These are phyloP conservation scores for Erysiphe neolycopersici DNA, from an alignment of 2,329 filamentous ascomycete genomes.

Conservation along the genomic window DNA sequence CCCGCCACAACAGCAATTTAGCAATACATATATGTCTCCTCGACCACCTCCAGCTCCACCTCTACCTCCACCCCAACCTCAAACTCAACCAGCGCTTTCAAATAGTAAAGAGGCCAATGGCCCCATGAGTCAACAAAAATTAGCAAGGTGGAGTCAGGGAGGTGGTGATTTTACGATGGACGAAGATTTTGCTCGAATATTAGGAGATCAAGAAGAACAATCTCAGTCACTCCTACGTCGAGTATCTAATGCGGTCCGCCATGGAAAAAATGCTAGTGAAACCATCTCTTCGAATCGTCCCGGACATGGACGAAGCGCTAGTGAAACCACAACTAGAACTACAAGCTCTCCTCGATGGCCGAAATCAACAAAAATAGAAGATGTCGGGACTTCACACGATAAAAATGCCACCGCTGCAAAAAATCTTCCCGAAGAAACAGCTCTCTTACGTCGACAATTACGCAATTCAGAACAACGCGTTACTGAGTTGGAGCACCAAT, in stretches of 20 bases:
- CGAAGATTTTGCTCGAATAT: constrained; percentile 76
- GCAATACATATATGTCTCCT: constrained; percentile 14
- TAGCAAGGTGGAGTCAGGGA: constrained; percentile 42
- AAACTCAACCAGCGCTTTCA: constrained; percentile 5
- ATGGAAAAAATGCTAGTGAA: constrained; percentile 68
- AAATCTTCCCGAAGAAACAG: constrained; percentile 36
- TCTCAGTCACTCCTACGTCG: constrained; percentile 61
- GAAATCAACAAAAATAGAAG: constrained; percentile 35
- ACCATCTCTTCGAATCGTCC: constrained; percentile 19
- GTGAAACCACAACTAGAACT: constrained; percentile 37
- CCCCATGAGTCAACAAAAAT: constrained; percentile 28
- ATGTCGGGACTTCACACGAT: constrained; percentile 21
- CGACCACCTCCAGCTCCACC: constrained; percentile 13
- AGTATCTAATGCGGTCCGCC: constrained; percentile 80
- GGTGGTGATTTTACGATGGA: constrained; percentile 83
- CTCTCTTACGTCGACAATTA: constrained; percentile 46
- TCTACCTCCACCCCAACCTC: constrained; percentile 12
- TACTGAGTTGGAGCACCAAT: constrained; percentile 62
- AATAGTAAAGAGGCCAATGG: constrained; percentile 21
- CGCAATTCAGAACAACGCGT: constrained; percentile 62
- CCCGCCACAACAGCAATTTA: constrained; percentile 17
- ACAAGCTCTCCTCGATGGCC: constrained; percentile 40
- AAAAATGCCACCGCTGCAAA: constrained; percentile 49
- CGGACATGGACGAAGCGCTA: constrained; percentile 33
- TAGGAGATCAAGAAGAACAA: constrained; percentile 43